Evolutionary conservation across 2,329 filamentous ascomycete genomes (phyloP).

Genomic region (Teratosphaeria nubilosa): DNA sequence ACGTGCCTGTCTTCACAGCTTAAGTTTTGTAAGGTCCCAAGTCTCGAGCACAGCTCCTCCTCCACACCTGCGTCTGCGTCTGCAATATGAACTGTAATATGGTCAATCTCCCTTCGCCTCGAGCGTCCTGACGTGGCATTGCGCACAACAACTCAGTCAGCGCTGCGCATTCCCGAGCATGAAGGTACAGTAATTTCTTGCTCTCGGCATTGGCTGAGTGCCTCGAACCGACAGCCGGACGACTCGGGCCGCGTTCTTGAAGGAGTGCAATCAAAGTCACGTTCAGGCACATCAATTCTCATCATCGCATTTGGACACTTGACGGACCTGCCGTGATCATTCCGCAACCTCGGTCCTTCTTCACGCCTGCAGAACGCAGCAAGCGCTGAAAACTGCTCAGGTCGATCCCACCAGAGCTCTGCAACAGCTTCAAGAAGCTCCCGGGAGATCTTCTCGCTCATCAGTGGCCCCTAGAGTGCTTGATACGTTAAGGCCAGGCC

Average conservation of each 20-base stretch:
- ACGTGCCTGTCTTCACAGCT: background rate
- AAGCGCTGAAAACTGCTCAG: background rate
- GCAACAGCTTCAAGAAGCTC: background rate
- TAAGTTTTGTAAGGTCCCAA: background rate
- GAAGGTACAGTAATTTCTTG: too few relatives aligned
- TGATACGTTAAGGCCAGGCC: background rate
- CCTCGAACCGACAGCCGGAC: background rate
- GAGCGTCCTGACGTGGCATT: background rate
- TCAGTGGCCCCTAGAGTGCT: background rate
- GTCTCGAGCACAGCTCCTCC: too few relatives aligned
- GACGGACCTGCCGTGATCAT: background rate
- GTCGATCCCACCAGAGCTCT: background rate
- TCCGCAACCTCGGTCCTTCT: background rate
- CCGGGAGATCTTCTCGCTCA: background rate
- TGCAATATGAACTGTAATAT: background rate
- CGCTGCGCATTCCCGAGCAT: background rate
- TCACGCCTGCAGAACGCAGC: background rate
- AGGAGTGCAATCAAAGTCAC: background rate
- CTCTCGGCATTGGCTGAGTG: background rate
- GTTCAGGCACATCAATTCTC: background rate
- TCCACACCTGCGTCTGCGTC: background rate
- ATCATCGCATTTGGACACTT: background rate
- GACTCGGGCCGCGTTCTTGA: background rate
- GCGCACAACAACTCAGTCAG: background rate
- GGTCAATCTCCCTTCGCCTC: background rate